Percentiles rank a stretch among this genome's conserved stretches.
Conservation (phyloP, 495 filamentous ascomycete genomes). For the Xylaria flabelliformis region DNA sequence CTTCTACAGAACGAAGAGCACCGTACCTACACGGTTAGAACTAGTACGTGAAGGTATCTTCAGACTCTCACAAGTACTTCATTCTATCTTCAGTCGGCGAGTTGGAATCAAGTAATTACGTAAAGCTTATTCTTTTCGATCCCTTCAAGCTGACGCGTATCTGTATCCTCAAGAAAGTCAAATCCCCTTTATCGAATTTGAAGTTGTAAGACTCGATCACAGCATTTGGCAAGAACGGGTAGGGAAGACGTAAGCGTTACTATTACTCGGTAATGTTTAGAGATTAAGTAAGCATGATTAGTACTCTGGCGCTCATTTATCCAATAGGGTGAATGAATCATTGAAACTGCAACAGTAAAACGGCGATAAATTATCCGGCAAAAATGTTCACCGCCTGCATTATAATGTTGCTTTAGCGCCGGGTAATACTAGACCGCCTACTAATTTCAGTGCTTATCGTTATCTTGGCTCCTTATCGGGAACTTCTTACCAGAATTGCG, state of each 20-base stretch:
- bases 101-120: not conserved
- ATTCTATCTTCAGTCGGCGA: too few species aligned
- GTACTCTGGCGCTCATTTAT: not conserved
- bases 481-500: constrained; percentile 29
- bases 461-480: constrained; percentile 11
- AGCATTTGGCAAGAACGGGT: not conserved
- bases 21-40: not conserved
- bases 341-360: not conserved
- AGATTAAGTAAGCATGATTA: not conserved
- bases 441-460: not conserved
- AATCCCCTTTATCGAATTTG: not conserved
- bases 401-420: not conserved
- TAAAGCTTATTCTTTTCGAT: not conserved
- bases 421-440: constrained; percentile 4
- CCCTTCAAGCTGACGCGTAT: not conserved
- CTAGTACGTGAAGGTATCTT: not conserved
- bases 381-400: constrained; percentile 25
- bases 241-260: not conserved
- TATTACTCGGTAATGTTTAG: too few species aligned
- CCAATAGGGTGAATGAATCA: not conserved
- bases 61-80: not conserved
- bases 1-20: not conserved
- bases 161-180: not conserved
- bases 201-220: not conserved
- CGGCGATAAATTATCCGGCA: constrained; percentile 32